A percentile compares a stretch with the other conserved stretches of the same genome.
Evolutionary conservation across 257 asterid species (phyloP).

Genomic region (Solanum tacnaense): DNA sequence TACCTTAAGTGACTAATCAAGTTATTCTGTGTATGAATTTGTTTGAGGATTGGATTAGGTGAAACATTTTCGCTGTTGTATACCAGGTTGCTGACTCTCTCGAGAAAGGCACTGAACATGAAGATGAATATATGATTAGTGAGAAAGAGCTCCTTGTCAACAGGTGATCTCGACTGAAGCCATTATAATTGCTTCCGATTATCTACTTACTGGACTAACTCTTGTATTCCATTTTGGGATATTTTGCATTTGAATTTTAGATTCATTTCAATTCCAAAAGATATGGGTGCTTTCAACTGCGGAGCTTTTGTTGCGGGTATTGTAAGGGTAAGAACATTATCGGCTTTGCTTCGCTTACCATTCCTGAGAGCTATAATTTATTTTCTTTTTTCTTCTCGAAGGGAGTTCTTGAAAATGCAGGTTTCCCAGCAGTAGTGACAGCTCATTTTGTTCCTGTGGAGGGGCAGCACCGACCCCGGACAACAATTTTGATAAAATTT

Average conservation of each 20-base stretch:
- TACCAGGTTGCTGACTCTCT: slow-evolving; percentile 87
- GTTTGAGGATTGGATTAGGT: neutral
- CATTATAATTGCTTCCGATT: neutral
- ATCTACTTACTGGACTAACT: neutral
- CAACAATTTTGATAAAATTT: slow-evolving; percentile 92
- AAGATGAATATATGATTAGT: slow-evolving; percentile 96
- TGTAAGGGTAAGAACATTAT: slow-evolving; percentile 47
- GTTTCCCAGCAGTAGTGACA: slow-evolving; percentile 88
- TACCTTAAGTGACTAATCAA: neutral
- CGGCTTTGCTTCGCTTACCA: neutral
- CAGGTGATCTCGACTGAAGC: slow-evolving; percentile 31
- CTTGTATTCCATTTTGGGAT: slow-evolving; percentile 4
- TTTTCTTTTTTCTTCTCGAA: slow-evolving; percentile 23
- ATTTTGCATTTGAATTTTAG: slow-evolving; percentile 24
- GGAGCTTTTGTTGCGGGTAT: slow-evolving; percentile 98
- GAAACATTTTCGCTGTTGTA: neutral
- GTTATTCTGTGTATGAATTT: neutral
- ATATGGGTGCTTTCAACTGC: slow-evolving; percentile 95
- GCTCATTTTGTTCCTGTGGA: slow-evolving; percentile 98
- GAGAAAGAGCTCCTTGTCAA: slow-evolving; percentile 93
- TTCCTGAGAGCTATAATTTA: neutral
- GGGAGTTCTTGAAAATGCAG: slow-evolving; percentile 92
- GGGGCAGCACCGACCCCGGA: slow-evolving; percentile 87
- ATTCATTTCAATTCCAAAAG: slow-evolving; percentile 90
- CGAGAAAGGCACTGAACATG: slow-evolving; percentile 97